A percentile compares a stretch with the other conserved stretches of the same genome.
phyloP scores from a whole-genome alignment of 805 yeast genomes.

The Candida caryicola region DNA sequence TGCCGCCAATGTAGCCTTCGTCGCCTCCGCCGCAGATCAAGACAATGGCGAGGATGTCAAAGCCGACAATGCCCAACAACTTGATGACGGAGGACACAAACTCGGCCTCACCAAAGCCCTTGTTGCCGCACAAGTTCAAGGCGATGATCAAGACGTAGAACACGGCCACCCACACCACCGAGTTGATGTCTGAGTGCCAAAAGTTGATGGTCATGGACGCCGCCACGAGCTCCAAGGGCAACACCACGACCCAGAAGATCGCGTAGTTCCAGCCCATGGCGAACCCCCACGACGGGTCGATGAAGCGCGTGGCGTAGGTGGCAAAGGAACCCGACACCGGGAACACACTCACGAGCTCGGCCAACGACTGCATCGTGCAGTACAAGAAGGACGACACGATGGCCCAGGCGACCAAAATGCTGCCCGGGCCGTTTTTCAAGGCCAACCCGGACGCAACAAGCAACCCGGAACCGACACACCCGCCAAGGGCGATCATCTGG shows the following conservation, averaged over 20 bases:
- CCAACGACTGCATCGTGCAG: conserved; percentile 43
- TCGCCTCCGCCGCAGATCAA: conserved; percentile 40
- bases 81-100: conserved; percentile 34
- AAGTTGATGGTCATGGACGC: conserved; percentile 39
- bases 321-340: conserved; percentile 44
- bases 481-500: conserved; percentile 41
- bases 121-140: conserved; percentile 33
- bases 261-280: conserved; percentile 48
- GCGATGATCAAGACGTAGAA: conserved; percentile 36
- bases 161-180: conserved; percentile 41
- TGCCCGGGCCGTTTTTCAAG: conserved; percentile 31
- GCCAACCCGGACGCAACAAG: conserved; percentile 41
- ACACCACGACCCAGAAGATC: conserved; percentile 42
- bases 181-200: conserved; percentile 38
- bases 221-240: conserved; percentile 44
- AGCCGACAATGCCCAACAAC: conserved; percentile 39
- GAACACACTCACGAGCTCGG: conserved; percentile 37
- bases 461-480: conserved; percentile 43
- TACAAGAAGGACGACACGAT: conserved; percentile 39
- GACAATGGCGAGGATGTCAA: conserved; percentile 38
- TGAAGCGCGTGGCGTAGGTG: conserved; percentile 37
- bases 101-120: conserved; percentile 40
- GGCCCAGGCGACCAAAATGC: conserved; percentile 38
- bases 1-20: conserved; percentile 37
- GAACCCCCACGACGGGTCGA: conserved; percentile 45